A percentile compares a stretch with the other conserved stretches of the same genome.
Conservation (phyloP, 805 yeast genomes). For the Schwanniomyces yamadae region DNA sequence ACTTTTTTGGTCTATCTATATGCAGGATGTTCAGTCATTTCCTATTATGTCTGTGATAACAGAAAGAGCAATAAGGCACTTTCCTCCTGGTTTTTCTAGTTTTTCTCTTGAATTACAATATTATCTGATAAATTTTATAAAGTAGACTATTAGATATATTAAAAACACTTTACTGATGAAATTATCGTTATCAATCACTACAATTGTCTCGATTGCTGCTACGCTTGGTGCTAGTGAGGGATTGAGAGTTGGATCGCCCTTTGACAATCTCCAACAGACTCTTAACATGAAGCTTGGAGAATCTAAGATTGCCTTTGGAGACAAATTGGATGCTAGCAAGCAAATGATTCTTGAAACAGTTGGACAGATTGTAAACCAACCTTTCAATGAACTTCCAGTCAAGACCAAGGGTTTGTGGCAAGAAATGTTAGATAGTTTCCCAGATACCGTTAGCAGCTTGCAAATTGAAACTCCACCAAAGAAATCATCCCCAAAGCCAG, state of each 20-base stretch:
- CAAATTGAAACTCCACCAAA: slow-evolving; percentile 52
- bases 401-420: slow-evolving; percentile 57
- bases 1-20: slow-evolving; percentile 1
- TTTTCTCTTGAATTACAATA: too few relatives aligned
- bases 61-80: slow-evolving; percentile 1
- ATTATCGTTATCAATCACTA: slow-evolving; percentile 16
- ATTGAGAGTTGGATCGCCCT: slow-evolving; percentile 19
- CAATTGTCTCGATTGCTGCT: slow-evolving; percentile 18
- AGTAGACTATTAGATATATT: neutral
- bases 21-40: neutral
- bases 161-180: slow-evolving; percentile 14
- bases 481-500: slow-evolving; percentile 34
- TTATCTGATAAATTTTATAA: too few relatives aligned
- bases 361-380: slow-evolving; percentile 50
- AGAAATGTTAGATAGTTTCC: slow-evolving; percentile 61
- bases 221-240: slow-evolving; percentile 18
- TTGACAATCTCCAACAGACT: slow-evolving; percentile 20
- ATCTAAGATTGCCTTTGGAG: slow-evolving; percentile 7
- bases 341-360: slow-evolving; percentile 44
- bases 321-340: slow-evolving; percentile 17
- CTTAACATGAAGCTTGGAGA: slow-evolving; percentile 12
- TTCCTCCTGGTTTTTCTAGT: neutral
- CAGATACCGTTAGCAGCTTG: slow-evolving; percentile 51
- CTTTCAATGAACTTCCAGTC: slow-evolving; percentile 46
- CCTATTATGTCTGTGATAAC: slow-evolving; percentile 1